Base-by-base conservation (phyloP, 2,329 filamentous ascomycete species). In the Colletotrichum sp. region DNA sequence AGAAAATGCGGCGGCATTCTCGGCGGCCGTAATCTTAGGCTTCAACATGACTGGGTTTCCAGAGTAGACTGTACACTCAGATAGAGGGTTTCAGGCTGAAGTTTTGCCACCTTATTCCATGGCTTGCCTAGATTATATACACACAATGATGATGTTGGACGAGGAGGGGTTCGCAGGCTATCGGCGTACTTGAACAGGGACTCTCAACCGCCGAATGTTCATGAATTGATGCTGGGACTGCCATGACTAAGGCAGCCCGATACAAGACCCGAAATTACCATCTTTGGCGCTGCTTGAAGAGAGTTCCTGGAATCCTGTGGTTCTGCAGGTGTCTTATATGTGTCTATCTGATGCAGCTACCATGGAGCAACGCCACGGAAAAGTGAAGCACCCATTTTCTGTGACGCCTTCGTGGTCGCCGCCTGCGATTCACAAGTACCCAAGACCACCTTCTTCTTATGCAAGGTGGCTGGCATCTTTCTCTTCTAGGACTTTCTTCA, bases 141-240 rank as follows among this genome's bases (percentile, higher is more conserved):
- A n/a, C 5, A 48, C 9, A n/a, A 9, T 4, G 38, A 48, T n/a
- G 18, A 7, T 48, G 18, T 0, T n/a, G 2, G 38, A 48, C 9
- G 1, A 48, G 18, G 10, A 4, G 18, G 18, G 38, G 38, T n/a
- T n/a, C 1, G 18, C 38, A 48, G 38, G 38, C 18, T 48, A 12
- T 12, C 9, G 0, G 3, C 38, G 0, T 48, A 48, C 38, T 48
- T 1, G 18, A 1, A n/a, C 18, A 48, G 18, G 0, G 38, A 12
- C 0, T 12, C 18, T n/a, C 38, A n/a, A n/a, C 18, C 12, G 9
- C 18, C 2, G 18, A 48, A 4, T 48, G 1, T 3, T n/a, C 18
- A 7, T 48, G 18, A n/a, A 0, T 12, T 0, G 38, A n/a, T n/a
- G 18, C 0, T 4, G 18, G 38, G 38, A 4, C 3, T 48, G 38